phyloP scores from a whole-genome alignment of 129 eudicot genomes.

The Oenanthe sinensis region DNA sequence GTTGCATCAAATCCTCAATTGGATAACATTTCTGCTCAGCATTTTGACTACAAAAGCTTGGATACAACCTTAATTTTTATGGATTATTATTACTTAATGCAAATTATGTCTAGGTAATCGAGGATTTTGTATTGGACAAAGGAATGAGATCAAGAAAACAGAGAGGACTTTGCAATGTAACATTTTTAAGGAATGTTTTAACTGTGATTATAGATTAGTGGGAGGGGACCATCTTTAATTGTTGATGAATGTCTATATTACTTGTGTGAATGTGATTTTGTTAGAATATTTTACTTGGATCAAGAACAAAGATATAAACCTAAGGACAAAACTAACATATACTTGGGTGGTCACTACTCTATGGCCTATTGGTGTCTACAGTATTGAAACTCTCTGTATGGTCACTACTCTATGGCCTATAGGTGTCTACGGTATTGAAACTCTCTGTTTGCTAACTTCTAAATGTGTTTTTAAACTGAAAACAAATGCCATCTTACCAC shows the following conservation, averaged over 20 bases:
- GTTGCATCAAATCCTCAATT: background rate
- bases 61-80: background rate
- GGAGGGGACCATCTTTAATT: constrained; percentile 6
- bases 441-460: background rate
- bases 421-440: background rate
- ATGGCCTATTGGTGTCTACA: no score
- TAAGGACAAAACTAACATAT: background rate
- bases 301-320: background rate
- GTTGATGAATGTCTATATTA: background rate
- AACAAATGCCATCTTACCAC: background rate
- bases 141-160: constrained; percentile 3
- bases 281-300: background rate
- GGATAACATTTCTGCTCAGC: constrained; percentile 13
- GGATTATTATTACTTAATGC: background rate
- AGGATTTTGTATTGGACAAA: constrained; percentile 8
- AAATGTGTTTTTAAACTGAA: background rate
- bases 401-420: background rate
- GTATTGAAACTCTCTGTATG: no score
- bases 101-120: background rate
- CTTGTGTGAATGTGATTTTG: background rate
- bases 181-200: background rate
- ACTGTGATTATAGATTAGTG: background rate
- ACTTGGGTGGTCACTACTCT: constrained; percentile 2
- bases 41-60: constrained; percentile 16
- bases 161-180: background rate